Evolutionary conservation across 306 rosid species (phyloP), one percentile per base, ranked within the genome.

Genomic region (Trichosanthes cucumerina): DNA sequence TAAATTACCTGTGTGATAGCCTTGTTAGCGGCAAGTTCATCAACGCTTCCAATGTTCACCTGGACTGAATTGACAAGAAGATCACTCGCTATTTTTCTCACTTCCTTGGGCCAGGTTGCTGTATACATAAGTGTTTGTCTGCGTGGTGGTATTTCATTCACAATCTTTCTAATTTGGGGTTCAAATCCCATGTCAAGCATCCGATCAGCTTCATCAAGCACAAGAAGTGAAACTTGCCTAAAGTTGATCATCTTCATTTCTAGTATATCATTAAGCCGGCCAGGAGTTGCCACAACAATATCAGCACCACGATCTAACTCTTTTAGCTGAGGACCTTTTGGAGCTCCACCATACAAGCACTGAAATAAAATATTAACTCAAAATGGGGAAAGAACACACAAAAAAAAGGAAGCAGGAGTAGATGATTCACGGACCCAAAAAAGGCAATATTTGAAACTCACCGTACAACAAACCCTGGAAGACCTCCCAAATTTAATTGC

Each of bases 101-200:
- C 99, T 91, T 96, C 99, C 88, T 96, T 96, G 14, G 99, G 99
- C 99, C 99, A 96, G 69, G 99, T 96, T 69, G 99, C 99, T 9
- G 99, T 96, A 83, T 87, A 96, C 99, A 96, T 96, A 66, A 96
- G 97, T 59, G 99, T 96, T 79, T 96, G 99, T 80, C 99, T 92
- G 49, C 80, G 90, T 38, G 99, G 92, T 21, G 99, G 99, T 83
- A 96, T 96, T 86, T 96, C 96, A 82, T 96, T 91, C 88, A 96
- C 97, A 57, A 96, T 91, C 88, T 92, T 96, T 43, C 98, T 96
- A 50, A 96, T 96, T 85, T 96, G 99, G 86, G 99, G 99, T 83
- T 96, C 99, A 85, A 96, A 96, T 36, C 99, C 99, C 99, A 95
- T 95, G 85, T 95, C 99, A 85, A 95, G 97, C 99, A 95, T 95